These are phyloP conservation scores for Xylariaceae sp. DNA, from an alignment of 2,329 filamentous ascomycete genomes.

Conservation along the genomic window DNA sequence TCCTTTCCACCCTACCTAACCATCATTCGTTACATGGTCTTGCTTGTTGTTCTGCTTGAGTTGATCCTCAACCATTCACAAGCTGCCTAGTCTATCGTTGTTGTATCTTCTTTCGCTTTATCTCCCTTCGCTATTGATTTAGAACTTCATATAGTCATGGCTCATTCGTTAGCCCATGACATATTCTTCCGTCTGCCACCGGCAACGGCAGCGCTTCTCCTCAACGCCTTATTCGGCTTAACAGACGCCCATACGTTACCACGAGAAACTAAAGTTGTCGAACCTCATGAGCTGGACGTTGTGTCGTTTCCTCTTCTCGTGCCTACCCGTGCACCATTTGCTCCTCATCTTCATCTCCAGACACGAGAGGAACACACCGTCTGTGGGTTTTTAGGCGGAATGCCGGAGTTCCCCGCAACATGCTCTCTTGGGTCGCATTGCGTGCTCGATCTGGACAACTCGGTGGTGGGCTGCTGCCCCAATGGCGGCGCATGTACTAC, in stretches of 20 bases:
- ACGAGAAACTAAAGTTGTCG: conserved; percentile 37
- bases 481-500: conserved; percentile 46
- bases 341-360: conserved; percentile 32
- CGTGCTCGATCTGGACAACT: conserved; percentile 45
- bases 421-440: conserved; percentile 55
- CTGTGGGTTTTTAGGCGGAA: conserved; percentile 53
- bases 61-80: conserved; percentile 3
- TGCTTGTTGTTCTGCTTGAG: conserved; percentile 11
- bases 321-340: conserved; percentile 39
- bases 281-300: conserved; percentile 36
- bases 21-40: conserved; percentile 18
- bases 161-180: conserved; percentile 29
- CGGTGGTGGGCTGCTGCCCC: conserved; percentile 53
- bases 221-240: conserved; percentile 33
- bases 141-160: conserved; percentile 26
- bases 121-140: conserved; percentile 8
- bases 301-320: conserved; percentile 38
- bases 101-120: neutral
- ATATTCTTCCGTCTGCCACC: conserved; percentile 36
- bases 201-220: conserved; percentile 32
- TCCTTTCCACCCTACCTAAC: conserved; percentile 10
- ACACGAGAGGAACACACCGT: conserved; percentile 48
- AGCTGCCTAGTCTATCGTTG: neutral
- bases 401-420: conserved; percentile 49
- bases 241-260: conserved; percentile 38